Conservation (phyloP, 2,329 filamentous ascomycete genomes). For the Lojkania enalia region DNA sequence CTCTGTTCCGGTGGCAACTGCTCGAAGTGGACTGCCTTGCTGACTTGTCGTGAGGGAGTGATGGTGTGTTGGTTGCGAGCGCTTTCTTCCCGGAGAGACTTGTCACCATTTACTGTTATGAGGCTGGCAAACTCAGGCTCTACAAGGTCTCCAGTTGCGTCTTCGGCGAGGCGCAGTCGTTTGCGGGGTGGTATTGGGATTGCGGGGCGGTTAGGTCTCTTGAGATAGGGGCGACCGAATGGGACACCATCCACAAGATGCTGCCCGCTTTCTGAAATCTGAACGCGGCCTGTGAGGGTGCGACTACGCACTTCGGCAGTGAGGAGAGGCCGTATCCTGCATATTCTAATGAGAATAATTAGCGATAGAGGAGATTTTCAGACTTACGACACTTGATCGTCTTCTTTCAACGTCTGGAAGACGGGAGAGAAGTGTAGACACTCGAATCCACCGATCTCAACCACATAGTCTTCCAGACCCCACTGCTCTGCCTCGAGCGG, state of each 20-base stretch:
- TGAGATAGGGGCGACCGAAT: slow-evolving; percentile 75
- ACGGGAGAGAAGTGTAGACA: slow-evolving; percentile 84
- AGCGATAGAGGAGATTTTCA: neutral
- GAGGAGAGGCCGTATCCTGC: slow-evolving; percentile 76
- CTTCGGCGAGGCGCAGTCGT: slow-evolving; percentile 49
- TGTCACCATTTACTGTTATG: slow-evolving; percentile 16
- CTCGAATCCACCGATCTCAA: slow-evolving; percentile 79
- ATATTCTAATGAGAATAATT: neutral
- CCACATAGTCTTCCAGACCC: slow-evolving; percentile 87
- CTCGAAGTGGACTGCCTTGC: slow-evolving; percentile 31
- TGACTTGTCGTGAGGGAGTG: neutral
- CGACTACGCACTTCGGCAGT: slow-evolving; percentile 74
- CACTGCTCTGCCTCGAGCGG: slow-evolving; percentile 81
- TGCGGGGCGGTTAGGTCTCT: slow-evolving; percentile 63
- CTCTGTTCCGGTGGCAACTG: slow-evolving; percentile 18
- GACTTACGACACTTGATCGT: slow-evolving; percentile 79
- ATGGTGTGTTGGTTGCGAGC: too few relatives aligned
- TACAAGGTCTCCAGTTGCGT: slow-evolving; percentile 22
- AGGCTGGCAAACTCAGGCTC: slow-evolving; percentile 15
- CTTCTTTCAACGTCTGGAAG: slow-evolving; percentile 71
- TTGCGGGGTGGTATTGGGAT: slow-evolving; percentile 76
- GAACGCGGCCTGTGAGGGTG: slow-evolving; percentile 73
- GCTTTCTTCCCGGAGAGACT: neutral
- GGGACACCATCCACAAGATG: slow-evolving; percentile 84
- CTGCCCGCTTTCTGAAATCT: slow-evolving; percentile 77